phyloP scores from a whole-genome alignment of 78 protist species.

The Dictyostelium purpureum region DNA sequence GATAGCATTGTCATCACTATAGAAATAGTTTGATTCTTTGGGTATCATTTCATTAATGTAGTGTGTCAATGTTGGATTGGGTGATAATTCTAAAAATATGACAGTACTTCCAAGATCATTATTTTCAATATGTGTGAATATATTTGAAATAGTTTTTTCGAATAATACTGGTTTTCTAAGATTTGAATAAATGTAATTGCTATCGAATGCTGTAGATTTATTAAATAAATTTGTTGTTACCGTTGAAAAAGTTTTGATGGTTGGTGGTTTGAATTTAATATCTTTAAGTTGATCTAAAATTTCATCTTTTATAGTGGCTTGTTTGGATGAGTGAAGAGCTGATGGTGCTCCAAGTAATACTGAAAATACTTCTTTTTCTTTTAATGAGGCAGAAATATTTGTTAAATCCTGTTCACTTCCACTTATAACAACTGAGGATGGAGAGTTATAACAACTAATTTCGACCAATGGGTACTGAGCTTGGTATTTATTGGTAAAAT shows the following conservation, averaged over 20 bases:
- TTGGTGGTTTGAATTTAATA: no score
- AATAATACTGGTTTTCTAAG: slow-evolving; percentile 2
- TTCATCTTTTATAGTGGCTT: background rate
- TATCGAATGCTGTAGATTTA: background rate
- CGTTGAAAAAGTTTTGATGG: background rate
- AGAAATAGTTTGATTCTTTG: no score
- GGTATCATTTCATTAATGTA: background rate
- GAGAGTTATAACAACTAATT: slow-evolving; percentile 11
- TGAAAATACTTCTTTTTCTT: background rate
- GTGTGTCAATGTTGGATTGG: slow-evolving; percentile 17
- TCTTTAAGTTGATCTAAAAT: background rate
- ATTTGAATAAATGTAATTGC: background rate
- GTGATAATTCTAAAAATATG: slow-evolving; percentile 28
- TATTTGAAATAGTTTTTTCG: background rate
- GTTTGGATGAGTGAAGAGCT: slow-evolving; percentile 25
- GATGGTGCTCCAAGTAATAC: slow-evolving; percentile 20
- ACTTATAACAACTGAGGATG: slow-evolving; percentile 4
- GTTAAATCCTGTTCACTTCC: slow-evolving; percentile 8
- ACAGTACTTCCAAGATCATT: background rate
- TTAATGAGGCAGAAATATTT: background rate
- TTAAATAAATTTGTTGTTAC: background rate
- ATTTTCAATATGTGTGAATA: background rate
- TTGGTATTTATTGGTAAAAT: background rate
- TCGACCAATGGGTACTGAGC: background rate
- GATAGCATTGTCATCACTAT: background rate